Evolutionary conservation across 106 monocot species (phyloP).

Genomic region (Dioscorea dumetorum): DNA sequence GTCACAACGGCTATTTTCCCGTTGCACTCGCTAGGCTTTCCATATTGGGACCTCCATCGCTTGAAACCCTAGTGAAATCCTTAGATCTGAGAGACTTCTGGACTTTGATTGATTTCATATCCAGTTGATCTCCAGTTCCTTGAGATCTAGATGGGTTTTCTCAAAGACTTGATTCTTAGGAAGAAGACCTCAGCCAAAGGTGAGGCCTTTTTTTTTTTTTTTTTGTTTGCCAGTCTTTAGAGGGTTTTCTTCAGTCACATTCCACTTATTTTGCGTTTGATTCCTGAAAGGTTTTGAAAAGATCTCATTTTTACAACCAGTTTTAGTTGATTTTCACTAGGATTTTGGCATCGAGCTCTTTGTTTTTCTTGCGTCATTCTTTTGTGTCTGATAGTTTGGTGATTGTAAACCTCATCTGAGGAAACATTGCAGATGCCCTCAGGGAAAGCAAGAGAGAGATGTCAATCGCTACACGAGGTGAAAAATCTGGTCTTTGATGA

Average conservation of each 20-base stretch:
- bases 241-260: too few species aligned
- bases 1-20: not conserved
- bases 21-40: not conserved
- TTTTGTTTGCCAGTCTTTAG: too few species aligned
- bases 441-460: constrained; percentile 90
- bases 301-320: not conserved
- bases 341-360: not conserved
- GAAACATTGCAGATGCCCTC: constrained; percentile 57
- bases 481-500: not conserved
- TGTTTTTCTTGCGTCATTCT: not conserved
- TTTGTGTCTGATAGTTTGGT: not conserved
- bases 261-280: too few species aligned
- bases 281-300: not conserved
- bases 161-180: constrained; percentile 36
- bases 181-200: constrained; percentile 78
- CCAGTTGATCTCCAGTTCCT: not conserved
- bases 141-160: not conserved
- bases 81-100: not conserved
- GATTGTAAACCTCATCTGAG: not conserved
- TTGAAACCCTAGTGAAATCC: not conserved
- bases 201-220: not conserved
- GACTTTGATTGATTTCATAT: not conserved
- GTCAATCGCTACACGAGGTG: constrained; percentile 82
- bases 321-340: not conserved
- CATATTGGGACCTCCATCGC: not conserved